Base-by-base conservation (phyloP, 768 basidiomycete species). In the Gloeostereum incarnatum region DNA sequence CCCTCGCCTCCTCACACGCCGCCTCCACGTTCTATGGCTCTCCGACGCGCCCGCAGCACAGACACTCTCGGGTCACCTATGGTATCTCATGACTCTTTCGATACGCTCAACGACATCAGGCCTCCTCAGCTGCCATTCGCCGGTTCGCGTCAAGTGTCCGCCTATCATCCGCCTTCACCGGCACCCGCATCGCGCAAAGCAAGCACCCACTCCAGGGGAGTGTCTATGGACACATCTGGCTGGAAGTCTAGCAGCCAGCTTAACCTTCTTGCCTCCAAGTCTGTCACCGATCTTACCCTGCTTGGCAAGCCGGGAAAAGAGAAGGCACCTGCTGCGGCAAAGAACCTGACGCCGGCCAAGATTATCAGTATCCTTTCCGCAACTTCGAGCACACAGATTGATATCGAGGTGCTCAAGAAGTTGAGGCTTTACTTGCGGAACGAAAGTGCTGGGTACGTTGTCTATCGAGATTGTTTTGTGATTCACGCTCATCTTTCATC, bases 381-480 rank as follows among this genome's bases (percentile, higher is more conserved):
- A 2, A 74, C 77, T 19, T 84, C 79, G 9, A 88, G 80, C 45
- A 75, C 73, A 3, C 60, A 71, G n/a, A 66, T 98, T 27, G 89
- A 92, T n/a, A 63, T 94, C 0, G 90, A 86, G 45, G 68, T 75
- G 23, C 68, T 93, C 31, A 96, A 96, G 61, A 93, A 91, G 57
- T 56, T 99, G 41, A 65, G 91, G 42, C 62, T 97, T 43, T 56
- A 96, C 47, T 65, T 99, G 17, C 66, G 96, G 40, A 96, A 96
- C 48, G 96, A 98, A 59, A 71, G 81, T n/a, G 90, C 93, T 1
- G 74, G 68, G 87, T 91, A 57, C 43, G 63, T 50, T 14, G 30
- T 3, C 21, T 31, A 36, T 33, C 22, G 18, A 10, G 6, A 10
- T 19, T 30, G 20, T 9, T 10, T 23, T 18, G 20, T 20, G 17